phyloP scores from a whole-genome alignment of 106 monocot species.

The Allium sativum region DNA sequence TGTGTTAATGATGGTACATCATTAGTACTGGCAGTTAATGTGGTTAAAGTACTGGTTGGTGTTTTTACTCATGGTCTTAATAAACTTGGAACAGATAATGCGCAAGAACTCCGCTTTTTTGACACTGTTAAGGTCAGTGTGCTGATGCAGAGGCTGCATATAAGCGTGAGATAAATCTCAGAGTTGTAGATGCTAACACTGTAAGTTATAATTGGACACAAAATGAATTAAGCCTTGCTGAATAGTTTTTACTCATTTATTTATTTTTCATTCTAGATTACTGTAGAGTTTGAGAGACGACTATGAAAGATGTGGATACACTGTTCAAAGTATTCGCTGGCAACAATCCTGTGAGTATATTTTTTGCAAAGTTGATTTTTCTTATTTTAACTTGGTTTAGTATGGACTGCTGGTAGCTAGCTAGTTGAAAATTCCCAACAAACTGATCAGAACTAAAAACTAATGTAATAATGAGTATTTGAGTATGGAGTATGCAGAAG shows the following conservation, averaged over 20 bases:
- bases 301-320: constrained; percentile 85
- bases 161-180: constrained; percentile 80
- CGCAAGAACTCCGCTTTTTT: constrained; percentile 86
- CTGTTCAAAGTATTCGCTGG: constrained; percentile 74
- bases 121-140: constrained; percentile 83
- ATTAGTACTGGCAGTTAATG: too few relatives aligned
- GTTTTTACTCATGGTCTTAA: constrained; percentile 77
- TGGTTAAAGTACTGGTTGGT: constrained; percentile 64
- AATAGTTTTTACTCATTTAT: too few relatives aligned
- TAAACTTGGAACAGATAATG: constrained; percentile 79
- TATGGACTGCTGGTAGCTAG: too few relatives aligned
- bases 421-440: too few relatives aligned
- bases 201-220: constrained; percentile 28
- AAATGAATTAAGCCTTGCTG: too few relatives aligned
- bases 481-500: too few relatives aligned
- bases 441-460: too few relatives aligned
- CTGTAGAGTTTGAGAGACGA: constrained; percentile 90
- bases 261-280: constrained; percentile 37
- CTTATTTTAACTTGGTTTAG: too few relatives aligned
- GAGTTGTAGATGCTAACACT: constrained; percentile 70
- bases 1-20: too few relatives aligned
- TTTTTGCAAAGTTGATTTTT: too few relatives aligned
- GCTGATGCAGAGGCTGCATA: constrained; percentile 61
- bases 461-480: too few relatives aligned
- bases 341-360: constrained; percentile 71